Evolutionary conservation across 1,284 basidiomycete genomes (phyloP).

Genomic region (Moesziomyces globuligerus): DNA sequence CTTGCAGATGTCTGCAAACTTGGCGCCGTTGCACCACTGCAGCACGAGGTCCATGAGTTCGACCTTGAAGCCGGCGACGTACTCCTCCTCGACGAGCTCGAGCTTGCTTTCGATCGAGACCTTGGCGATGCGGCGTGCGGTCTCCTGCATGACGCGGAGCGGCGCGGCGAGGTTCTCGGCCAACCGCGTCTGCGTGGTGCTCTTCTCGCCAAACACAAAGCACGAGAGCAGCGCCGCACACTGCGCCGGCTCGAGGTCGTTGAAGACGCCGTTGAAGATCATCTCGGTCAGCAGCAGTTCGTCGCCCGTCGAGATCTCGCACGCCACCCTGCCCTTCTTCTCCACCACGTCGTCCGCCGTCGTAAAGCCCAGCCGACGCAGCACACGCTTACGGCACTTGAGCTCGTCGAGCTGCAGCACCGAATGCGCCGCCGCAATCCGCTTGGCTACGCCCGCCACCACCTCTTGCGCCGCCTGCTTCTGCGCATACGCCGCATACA

Average conservation of each 20-base stretch:
- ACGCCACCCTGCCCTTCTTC: slow-evolving; percentile 97
- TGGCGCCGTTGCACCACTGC: slow-evolving; percentile 97
- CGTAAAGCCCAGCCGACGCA: slow-evolving; percentile 91
- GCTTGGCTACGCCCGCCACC: slow-evolving; percentile 81
- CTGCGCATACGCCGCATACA: slow-evolving; percentile 81
- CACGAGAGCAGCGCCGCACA: slow-evolving; percentile 91
- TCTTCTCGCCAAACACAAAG: slow-evolving; percentile 96
- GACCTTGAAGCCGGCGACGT: slow-evolving; percentile 94
- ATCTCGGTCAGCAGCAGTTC: slow-evolving; percentile 95
- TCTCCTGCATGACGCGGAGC: slow-evolving; percentile 92
- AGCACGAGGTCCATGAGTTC: slow-evolving; percentile 97
- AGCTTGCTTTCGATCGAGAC: slow-evolving; percentile 94
- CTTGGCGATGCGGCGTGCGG: slow-evolving; percentile 91
- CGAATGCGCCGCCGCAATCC: slow-evolving; percentile 88
- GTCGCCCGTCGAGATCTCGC: slow-evolving; percentile 97
- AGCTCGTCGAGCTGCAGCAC: slow-evolving; percentile 96
- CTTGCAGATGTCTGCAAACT: slow-evolving; percentile 96
- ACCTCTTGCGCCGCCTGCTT: slow-evolving; percentile 80
- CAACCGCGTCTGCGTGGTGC: slow-evolving; percentile 71
- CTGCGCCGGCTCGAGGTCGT: slow-evolving; percentile 86
- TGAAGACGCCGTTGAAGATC: slow-evolving; percentile 97
- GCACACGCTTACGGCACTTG: slow-evolving; percentile 91
- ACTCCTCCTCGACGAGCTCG: slow-evolving; percentile 88
- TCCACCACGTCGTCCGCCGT: slow-evolving; percentile 90
- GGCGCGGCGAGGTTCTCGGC: slow-evolving; percentile 93